phyloP scores from a whole-genome alignment of 306 rosid genomes.

The Vachellia pachyceras region DNA sequence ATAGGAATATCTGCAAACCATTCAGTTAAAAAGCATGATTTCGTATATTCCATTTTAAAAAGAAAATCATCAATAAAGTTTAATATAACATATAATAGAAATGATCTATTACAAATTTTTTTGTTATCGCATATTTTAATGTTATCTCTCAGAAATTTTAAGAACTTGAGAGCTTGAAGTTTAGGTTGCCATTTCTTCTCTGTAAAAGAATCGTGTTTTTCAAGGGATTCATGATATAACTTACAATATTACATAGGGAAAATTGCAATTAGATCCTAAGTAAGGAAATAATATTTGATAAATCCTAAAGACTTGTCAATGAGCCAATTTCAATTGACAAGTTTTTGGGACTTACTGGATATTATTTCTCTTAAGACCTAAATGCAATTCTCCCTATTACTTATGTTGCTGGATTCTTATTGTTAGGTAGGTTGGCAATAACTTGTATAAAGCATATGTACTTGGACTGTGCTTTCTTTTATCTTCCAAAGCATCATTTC shows the following conservation, averaged over 20 bases:
- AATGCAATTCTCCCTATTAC: no score
- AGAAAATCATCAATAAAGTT: constrained; percentile 10
- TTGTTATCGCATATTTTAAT: neutral
- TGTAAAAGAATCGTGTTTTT: constrained; percentile 61
- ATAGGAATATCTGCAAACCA: constrained; percentile 71
- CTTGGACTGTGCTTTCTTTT: neutral
- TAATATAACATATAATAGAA: neutral
- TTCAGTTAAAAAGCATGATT: constrained; percentile 28
- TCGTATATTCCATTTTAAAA: constrained; percentile 22
- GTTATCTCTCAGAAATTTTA: neutral
- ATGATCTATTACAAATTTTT: no score
- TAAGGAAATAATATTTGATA: no score
- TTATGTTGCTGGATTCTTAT: constrained; percentile 50
- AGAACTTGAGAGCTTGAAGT: neutral
- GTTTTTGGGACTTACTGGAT: no score
- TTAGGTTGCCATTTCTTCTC: constrained; percentile 38
- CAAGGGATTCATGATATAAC: constrained; percentile 55
- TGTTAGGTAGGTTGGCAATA: neutral
- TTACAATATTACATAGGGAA: no score
- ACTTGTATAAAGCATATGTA: neutral
- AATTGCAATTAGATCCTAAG: no score
- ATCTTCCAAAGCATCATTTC: neutral
- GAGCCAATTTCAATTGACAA: no score
- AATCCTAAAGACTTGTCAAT: no score
- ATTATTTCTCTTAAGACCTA: no score